Evolutionary conservation across 371 early-diverging fungal genomes (phyloP).

Genomic region (Lichtheimia ornata): DNA sequence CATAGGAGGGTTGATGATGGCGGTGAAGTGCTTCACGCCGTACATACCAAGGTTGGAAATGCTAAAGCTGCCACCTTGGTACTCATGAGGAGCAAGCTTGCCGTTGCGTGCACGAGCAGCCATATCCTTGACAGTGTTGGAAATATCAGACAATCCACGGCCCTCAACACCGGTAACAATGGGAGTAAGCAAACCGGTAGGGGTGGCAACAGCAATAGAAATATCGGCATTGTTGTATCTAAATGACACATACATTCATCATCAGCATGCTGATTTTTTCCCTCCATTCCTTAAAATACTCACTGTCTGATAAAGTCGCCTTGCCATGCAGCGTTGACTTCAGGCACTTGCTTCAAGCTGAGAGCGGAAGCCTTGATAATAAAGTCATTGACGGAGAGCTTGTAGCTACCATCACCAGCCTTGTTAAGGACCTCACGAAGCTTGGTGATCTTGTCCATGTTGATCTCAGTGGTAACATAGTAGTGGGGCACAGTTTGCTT

Average conservation of each 20-base stretch:
- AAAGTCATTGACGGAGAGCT: constrained; percentile 98
- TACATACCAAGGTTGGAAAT: constrained; percentile 99
- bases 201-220: constrained; percentile 94
- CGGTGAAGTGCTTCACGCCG: constrained; percentile 92
- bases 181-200: constrained; percentile 94
- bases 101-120: constrained; percentile 85
- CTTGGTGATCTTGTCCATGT: constrained; percentile 85
- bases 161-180: constrained; percentile 84
- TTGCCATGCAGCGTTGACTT: constrained; percentile 96
- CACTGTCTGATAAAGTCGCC: constrained; percentile 91
- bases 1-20: constrained; percentile 98
- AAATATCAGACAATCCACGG: constrained; percentile 88
- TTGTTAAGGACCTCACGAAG: constrained; percentile 91
- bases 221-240: constrained; percentile 92
- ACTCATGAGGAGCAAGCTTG: constrained; percentile 94
- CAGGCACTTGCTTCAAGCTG: constrained; percentile 91
- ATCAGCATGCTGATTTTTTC: background rate
- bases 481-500: constrained; percentile 95
- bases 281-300: constrained; percentile 16
- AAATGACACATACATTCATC: background rate
- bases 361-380: constrained; percentile 94
- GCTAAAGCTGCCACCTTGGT: constrained; percentile 95
- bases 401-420: constrained; percentile 84
- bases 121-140: constrained; percentile 82
- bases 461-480: constrained; percentile 88